These are phyloP conservation scores for Cutaneotrichosporon dermatis DNA, from an alignment of 1,284 basidiomycete genomes.

Conservation along the genomic window DNA sequence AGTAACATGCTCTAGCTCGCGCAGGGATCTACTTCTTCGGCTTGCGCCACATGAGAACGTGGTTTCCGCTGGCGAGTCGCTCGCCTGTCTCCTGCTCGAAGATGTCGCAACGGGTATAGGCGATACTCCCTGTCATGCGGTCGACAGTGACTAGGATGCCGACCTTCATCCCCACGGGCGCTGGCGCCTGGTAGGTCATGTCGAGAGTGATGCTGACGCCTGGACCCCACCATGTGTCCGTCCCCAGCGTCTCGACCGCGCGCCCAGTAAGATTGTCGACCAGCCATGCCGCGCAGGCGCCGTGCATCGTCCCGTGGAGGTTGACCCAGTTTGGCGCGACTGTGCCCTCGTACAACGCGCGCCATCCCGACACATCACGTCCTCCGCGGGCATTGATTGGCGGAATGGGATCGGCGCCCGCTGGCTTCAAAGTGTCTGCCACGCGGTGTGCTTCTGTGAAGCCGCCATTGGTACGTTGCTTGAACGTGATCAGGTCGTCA, in stretches of 20 bases:
- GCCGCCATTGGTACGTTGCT: not conserved
- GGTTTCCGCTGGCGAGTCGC: constrained; percentile 9
- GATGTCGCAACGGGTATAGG: constrained; percentile 11
- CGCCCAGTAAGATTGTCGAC: constrained; percentile 12
- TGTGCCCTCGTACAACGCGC: constrained; percentile 5
- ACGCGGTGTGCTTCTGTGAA: constrained; percentile 8
- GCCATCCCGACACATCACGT: constrained; percentile 11
- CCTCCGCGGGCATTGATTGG: constrained; percentile 6
- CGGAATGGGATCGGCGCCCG: constrained; percentile 1
- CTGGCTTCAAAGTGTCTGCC: not conserved
- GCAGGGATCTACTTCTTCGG: not conserved
- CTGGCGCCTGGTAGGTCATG: constrained; percentile 14
- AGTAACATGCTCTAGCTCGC: not conserved
- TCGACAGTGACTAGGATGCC: constrained; percentile 13
- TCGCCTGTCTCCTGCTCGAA: constrained; percentile 2
- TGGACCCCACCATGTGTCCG: constrained; percentile 8
- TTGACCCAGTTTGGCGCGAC: constrained; percentile 11
- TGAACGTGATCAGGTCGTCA: not conserved
- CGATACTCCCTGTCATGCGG: constrained; percentile 8
- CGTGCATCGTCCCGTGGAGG: constrained; percentile 11
- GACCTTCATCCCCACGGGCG: constrained; percentile 1
- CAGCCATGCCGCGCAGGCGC: constrained; percentile 13
- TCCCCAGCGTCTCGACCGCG: constrained; percentile 1
- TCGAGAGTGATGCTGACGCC: constrained; percentile 11
- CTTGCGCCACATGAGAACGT: constrained; percentile 14